Evolutionary conservation across 441 rosid genomes (phyloP), one percentile per base, ranked within the genome.

Genomic region (Capsella rubella): DNA sequence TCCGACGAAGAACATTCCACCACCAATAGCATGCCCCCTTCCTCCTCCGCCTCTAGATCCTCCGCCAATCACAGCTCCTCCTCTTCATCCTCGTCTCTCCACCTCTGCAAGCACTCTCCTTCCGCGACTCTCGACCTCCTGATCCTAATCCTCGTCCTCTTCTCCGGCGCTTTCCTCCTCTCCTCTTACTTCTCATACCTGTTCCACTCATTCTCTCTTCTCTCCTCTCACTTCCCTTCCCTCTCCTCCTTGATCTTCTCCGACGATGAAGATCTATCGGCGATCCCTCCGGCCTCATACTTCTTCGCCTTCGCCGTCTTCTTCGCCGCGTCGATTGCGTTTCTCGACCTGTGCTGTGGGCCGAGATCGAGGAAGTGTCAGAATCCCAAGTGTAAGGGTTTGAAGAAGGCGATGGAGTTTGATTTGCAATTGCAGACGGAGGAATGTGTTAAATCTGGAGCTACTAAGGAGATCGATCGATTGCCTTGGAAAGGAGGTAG

Each of bases 391-490:
- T 95, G 99, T 57, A 92, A 85, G 75, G 99, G 97, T 3, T 65
- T 92, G 73, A 95, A 92, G 86, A 92, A 90, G 67, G 96, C 97
- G 4, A 79, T 90, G 91, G 95, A 94, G 86, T 94, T 94, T 58
- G 97, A 94, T 88, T 85, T 91, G 87, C 97, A 90, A 82, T 65
- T 94, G 8, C 98, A 90, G 81, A 87, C 87, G 1, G 98, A 89
- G 71, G 97, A 90, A 40, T 83, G 84, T 59, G 78, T 84, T 39
- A 88, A 80, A 80, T 82, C 92, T 11, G 85, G 80, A 27, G 82
- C 68, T 8, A 68, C 78, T 25, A 77, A 83, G n/a, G 93, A 84
- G 78, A 84, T 89, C 45, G 94, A 90, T 79, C 73, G 82, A 55
- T 78, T 95, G 75, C 96, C 97, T 0, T 87, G 95, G 92, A 89